Conservation (phyloP, 2,329 filamentous ascomycete genomes). For the Trichoderma sp. region DNA sequence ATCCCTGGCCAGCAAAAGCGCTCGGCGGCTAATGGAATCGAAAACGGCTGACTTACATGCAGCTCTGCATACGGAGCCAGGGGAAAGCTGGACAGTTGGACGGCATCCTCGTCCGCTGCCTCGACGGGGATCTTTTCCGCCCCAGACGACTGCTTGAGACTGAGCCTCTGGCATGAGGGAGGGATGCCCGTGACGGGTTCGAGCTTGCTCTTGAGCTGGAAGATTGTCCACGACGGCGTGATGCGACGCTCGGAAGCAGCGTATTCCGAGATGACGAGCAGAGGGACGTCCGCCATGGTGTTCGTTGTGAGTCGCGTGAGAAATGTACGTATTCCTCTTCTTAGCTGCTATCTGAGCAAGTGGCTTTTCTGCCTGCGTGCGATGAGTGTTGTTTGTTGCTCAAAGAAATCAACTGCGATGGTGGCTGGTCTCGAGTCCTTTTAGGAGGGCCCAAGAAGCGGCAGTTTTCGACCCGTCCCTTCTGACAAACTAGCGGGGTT, state of each 20-base stretch:
- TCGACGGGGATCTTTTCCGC: constrained; percentile 66
- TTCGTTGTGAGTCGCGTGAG: constrained; percentile 32
- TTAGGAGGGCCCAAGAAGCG: not conserved
- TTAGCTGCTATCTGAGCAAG: not conserved
- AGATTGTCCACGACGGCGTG: constrained; percentile 88
- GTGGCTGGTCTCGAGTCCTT: constrained; percentile 14
- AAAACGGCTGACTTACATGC: constrained; percentile 62
- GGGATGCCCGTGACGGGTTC: constrained; percentile 93
- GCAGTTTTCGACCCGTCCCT: constrained; percentile 9
- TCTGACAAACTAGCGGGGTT: constrained; percentile 30
- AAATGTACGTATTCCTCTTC: too few species aligned
- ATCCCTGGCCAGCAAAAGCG: constrained; percentile 17
- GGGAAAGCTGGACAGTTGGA: constrained; percentile 64
- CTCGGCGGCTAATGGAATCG: constrained; percentile 30
- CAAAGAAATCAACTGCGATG: not conserved
- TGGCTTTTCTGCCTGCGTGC: not conserved
- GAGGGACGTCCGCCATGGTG: constrained; percentile 70
- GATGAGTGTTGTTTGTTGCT: constrained; percentile 10
- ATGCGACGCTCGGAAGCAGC: constrained; percentile 85
- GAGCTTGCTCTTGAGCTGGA: constrained; percentile 80
- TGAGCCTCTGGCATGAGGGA: constrained; percentile 74
- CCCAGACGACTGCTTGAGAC: constrained; percentile 60
- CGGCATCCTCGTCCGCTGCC: constrained; percentile 71
- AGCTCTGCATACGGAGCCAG: constrained; percentile 77
- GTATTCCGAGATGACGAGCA: constrained; percentile 75